Evolutionary conservation across 306 rosid species (phyloP).

Genomic region (Fragaria iinumae): DNA sequence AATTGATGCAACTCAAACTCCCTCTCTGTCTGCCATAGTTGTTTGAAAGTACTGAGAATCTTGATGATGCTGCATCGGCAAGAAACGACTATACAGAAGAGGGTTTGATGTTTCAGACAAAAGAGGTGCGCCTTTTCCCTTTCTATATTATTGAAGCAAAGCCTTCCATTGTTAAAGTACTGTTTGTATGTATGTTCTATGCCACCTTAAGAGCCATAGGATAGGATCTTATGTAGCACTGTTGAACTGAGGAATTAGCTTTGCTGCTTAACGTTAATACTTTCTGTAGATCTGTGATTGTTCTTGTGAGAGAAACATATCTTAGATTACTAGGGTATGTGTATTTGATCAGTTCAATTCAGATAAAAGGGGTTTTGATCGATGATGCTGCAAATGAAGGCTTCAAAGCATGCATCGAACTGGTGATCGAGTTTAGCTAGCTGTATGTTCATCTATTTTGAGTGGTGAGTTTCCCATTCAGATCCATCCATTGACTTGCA

Average conservation of each 20-base stretch:
- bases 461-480: conserved; percentile 1
- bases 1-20: conserved; percentile 3
- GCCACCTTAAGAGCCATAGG: background rate
- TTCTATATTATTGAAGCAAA: background rate
- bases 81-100: conserved; percentile 53
- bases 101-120: background rate
- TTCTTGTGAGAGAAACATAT: conserved; percentile 31
- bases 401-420: background rate
- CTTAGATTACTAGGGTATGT: conserved; percentile 29
- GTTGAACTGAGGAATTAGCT: background rate
- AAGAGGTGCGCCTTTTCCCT: conserved; percentile 24
- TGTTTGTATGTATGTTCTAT: background rate
- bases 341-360: background rate
- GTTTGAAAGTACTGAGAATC: conserved; percentile 68
- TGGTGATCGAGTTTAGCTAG: background rate
- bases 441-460: background rate
- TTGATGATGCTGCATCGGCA: conserved; percentile 99
- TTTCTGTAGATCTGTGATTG: conserved; percentile 47
- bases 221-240: background rate
- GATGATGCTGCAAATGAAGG: conserved; percentile 7
- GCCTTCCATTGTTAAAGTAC: background rate
- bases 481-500: conserved; percentile 21
- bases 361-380: background rate
- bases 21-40: background rate
- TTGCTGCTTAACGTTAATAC: conserved; percentile 19